phyloP scores from a whole-genome alignment of 371 early-diverging fungal genomes.

The Mucor lusitanicus region DNA sequence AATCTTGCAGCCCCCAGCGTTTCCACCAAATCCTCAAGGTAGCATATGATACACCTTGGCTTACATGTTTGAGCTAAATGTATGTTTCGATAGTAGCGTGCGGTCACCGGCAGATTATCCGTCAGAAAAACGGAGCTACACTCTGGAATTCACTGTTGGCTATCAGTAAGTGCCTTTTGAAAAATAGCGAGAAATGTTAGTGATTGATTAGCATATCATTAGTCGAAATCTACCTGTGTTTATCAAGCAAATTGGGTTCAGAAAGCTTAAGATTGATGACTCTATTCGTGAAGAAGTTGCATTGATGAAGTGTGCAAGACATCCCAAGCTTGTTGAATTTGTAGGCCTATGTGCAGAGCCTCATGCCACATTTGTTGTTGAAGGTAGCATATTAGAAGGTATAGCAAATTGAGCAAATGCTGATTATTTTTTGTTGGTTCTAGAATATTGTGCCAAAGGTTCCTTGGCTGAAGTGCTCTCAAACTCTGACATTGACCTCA shows the following conservation, averaged over 20 bases:
- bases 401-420: not conserved
- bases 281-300: slow-evolving; percentile 35
- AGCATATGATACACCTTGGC: not conserved
- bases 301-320: slow-evolving; percentile 40
- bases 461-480: slow-evolving; percentile 40
- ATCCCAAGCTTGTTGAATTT: slow-evolving; percentile 43
- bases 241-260: slow-evolving; percentile 28
- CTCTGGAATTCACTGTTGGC: not conserved
- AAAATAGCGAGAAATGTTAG: too few species aligned
- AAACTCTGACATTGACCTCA: slow-evolving; percentile 46
- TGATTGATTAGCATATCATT: not conserved
- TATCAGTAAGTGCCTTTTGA: not conserved
- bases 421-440: not conserved
- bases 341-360: slow-evolving; percentile 30
- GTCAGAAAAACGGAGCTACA: not conserved
- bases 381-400: slow-evolving; percentile 7
- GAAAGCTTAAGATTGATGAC: slow-evolving; percentile 30
- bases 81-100: not conserved
- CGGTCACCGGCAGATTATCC: not conserved
- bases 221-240: slow-evolving; percentile 55
- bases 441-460: slow-evolving; percentile 51
- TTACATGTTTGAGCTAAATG: not conserved
- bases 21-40: not conserved
- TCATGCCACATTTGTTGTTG: slow-evolving; percentile 35
- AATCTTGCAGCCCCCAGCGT: not conserved